These are phyloP conservation scores for Oleoguttula mirabilis DNA, from an alignment of 495 filamentous ascomycete species.

Conservation along the genomic window DNA sequence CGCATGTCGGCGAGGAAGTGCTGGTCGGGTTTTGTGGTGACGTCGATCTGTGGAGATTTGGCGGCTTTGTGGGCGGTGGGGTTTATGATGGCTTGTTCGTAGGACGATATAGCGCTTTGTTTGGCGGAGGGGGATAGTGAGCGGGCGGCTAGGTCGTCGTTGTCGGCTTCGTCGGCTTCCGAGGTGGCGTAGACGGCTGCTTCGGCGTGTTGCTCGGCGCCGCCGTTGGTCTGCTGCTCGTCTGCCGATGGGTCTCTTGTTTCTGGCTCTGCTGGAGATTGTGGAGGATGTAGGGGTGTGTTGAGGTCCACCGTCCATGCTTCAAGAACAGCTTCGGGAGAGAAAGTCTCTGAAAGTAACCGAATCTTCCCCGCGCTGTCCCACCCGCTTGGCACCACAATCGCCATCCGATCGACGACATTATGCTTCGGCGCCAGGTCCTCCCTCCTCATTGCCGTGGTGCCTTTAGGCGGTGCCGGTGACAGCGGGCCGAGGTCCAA, in stretches of 20 bases:
- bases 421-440: slow-evolving; percentile 66
- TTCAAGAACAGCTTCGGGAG: slow-evolving; percentile 51
- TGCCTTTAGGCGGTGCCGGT: slow-evolving; percentile 5
- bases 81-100: slow-evolving; percentile 10
- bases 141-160: not conserved
- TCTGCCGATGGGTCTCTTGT: not conserved
- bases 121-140: slow-evolving; percentile 6
- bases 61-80: slow-evolving; percentile 16
- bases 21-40: slow-evolving; percentile 15
- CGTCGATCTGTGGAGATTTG: slow-evolving; percentile 12
- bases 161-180: slow-evolving; percentile 3
- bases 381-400: slow-evolving; percentile 90
- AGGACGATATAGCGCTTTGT: slow-evolving; percentile 5
- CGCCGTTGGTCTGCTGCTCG: slow-evolving; percentile 3
- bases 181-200: slow-evolving; percentile 9
- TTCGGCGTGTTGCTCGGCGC: slow-evolving; percentile 1
- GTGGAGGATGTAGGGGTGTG: not conserved
- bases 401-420: slow-evolving; percentile 89
- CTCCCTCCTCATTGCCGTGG: slow-evolving; percentile 1
- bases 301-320: slow-evolving; percentile 19
- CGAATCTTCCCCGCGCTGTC: slow-evolving; percentile 98
- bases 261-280: not conserved
- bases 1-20: slow-evolving; percentile 17
- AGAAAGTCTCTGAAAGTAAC: slow-evolving; percentile 84
- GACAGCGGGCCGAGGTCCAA: slow-evolving; percentile 13